phyloP scores from a whole-genome alignment of 495 filamentous ascomycete genomes.

The Tuber calosporum region DNA sequence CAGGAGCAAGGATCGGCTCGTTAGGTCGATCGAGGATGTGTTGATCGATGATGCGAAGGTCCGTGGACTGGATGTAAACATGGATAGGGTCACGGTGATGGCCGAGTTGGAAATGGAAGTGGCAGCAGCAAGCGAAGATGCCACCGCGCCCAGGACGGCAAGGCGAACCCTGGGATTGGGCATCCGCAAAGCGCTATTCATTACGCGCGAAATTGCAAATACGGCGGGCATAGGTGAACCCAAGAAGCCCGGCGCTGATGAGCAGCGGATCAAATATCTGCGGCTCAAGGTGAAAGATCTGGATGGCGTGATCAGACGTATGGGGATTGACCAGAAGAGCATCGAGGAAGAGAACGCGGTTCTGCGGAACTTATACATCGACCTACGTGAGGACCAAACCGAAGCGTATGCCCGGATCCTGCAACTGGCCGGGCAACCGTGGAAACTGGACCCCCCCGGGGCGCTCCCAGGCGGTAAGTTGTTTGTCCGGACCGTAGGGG shows the following conservation, averaged over 20 bases:
- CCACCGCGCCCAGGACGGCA: neutral
- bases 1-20: neutral
- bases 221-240: neutral
- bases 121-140: neutral
- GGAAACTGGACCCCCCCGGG: neutral
- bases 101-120: neutral
- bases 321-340: neutral
- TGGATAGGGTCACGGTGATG: slow-evolving; percentile 1
- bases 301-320: neutral
- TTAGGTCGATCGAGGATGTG: neutral
- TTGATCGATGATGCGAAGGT: neutral
- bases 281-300: neutral
- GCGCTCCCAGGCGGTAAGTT: neutral
- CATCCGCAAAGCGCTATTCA: neutral
- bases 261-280: neutral
- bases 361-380: neutral
- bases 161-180: neutral
- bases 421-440: neutral
- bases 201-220: neutral
- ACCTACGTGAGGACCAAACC: neutral
- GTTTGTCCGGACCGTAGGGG: neutral
- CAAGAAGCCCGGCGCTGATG: neutral
- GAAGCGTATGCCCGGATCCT: neutral
- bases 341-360: neutral
- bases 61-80: neutral